Evolutionary conservation across 1,139 yeast species (phyloP).

Genomic region (Debaryomyces coudertii): DNA sequence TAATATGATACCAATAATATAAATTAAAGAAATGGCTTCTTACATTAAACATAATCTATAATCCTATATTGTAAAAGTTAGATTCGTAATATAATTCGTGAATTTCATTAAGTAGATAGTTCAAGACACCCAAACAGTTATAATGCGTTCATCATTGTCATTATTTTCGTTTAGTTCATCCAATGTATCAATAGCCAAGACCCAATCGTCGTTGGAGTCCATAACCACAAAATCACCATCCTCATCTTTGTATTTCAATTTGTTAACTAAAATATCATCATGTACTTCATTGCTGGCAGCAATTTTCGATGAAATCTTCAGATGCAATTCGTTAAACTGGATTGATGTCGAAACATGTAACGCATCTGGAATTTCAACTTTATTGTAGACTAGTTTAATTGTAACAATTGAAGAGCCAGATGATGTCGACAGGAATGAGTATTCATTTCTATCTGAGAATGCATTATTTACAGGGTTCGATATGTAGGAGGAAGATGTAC

Average conservation of each 20-base stretch:
- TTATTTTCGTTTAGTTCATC: conserved; percentile 36
- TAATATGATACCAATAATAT: not conserved
- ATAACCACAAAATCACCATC: conserved; percentile 93
- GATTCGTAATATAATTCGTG: too few species aligned
- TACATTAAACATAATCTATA: too few species aligned
- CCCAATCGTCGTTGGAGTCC: conserved; percentile 80
- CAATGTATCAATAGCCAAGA: conserved; percentile 56
- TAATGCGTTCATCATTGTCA: conserved; percentile 35
- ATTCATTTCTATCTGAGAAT: conserved; percentile 4
- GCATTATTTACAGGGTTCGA: conserved; percentile 4
- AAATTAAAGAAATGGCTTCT: not conserved
- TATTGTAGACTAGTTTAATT: conserved; percentile 57
- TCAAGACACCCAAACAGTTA: conserved; percentile 46
- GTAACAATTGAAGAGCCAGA: conserved; percentile 23
- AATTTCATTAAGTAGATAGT: conserved; percentile 2
- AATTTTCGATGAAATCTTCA: conserved; percentile 40
- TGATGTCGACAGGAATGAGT: conserved; percentile 6
- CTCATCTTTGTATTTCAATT: conserved; percentile 86
- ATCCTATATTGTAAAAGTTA: not conserved
- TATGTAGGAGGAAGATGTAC: conserved; percentile 9
- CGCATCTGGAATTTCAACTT: conserved; percentile 36
- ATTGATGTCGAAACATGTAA: conserved; percentile 48
- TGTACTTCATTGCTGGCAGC: conserved; percentile 33
- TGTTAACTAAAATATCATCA: conserved; percentile 44
- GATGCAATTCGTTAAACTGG: conserved; percentile 50